These are phyloP conservation scores for Anthracocystis walkeri DNA, from an alignment of 1,284 basidiomycete genomes.

Conservation along the genomic window DNA sequence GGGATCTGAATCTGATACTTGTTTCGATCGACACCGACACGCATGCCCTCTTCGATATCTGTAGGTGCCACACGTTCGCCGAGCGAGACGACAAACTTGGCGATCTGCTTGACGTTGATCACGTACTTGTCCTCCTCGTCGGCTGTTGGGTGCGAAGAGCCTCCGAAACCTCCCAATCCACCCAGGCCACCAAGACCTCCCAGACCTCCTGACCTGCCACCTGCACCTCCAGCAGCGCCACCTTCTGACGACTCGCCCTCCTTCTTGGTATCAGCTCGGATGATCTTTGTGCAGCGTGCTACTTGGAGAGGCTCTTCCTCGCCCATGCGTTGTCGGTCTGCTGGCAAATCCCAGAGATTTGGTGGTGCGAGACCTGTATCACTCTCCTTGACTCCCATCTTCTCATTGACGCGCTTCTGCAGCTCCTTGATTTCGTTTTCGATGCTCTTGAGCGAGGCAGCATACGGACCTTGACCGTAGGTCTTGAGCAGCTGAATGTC, in stretches of 20 bases:
- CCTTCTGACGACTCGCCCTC: constrained; percentile 34
- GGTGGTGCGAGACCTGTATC: constrained; percentile 97
- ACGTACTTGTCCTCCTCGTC: constrained; percentile 97
- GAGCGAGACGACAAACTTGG: constrained; percentile 97
- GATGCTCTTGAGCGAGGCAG: constrained; percentile 85
- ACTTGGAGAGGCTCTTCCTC: constrained; percentile 96
- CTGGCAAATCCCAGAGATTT: constrained; percentile 86
- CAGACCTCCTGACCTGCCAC: constrained; percentile 34
- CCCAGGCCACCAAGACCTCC: constrained; percentile 59
- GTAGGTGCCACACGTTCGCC: constrained; percentile 96
- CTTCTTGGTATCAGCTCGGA: constrained; percentile 72
- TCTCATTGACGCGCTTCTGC: constrained; percentile 96
- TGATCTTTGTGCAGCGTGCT: constrained; percentile 98
- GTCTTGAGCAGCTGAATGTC: constrained; percentile 99
- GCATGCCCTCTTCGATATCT: constrained; percentile 99
- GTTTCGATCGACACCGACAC: constrained; percentile 92
- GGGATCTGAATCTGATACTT: constrained; percentile 99
- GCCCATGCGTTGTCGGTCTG: constrained; percentile 80
- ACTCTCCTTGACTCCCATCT: constrained; percentile 96
- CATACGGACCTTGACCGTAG: constrained; percentile 99
- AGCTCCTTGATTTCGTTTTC: constrained; percentile 95
- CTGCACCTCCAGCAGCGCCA: constrained; percentile 33
- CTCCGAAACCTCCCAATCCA: constrained; percentile 47
- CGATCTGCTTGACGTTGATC: constrained; percentile 99
- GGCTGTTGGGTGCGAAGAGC: constrained; percentile 76